Evolutionary conservation across 495 filamentous ascomycete species (phyloP).

Genomic region (Chaetomium fimeti): DNA sequence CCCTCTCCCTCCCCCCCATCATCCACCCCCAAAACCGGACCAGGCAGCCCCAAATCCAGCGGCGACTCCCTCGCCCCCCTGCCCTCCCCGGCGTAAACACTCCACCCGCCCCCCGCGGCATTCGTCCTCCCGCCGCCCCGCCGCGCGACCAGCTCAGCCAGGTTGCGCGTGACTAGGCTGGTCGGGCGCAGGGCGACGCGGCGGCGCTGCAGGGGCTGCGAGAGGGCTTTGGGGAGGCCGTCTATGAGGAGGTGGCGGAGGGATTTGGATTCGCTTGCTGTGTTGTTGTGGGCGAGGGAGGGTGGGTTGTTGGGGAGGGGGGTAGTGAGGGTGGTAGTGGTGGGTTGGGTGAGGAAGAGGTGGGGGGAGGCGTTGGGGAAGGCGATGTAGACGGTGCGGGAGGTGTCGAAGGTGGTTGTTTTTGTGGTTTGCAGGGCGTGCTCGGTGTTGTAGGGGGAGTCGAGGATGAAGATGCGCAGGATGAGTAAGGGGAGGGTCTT

Average conservation of each 20-base stretch:
- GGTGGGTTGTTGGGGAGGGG: constrained; percentile 67
- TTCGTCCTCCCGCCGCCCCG: constrained; percentile 66
- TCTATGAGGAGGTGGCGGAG: constrained; percentile 68
- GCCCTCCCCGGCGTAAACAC: constrained; percentile 57
- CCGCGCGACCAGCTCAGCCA: constrained; percentile 62
- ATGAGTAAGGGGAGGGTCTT: constrained; percentile 63
- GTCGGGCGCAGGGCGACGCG: constrained; percentile 66
- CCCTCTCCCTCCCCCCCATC: constrained; percentile 20
- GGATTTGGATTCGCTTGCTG: constrained; percentile 55
- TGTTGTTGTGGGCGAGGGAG: constrained; percentile 28
- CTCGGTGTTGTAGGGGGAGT: constrained; percentile 65
- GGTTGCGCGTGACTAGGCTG: constrained; percentile 63
- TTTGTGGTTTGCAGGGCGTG: constrained; percentile 42
- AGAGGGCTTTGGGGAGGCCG: constrained; percentile 75
- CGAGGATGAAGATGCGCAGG: constrained; percentile 70
- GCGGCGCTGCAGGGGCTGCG: constrained; percentile 55
- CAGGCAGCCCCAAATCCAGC: constrained; percentile 51
- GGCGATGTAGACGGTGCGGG: constrained; percentile 69
- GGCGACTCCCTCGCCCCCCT: constrained; percentile 54
- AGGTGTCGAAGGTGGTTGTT: constrained; percentile 48
- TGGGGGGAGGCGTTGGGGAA: constrained; percentile 76
- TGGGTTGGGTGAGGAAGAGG: constrained; percentile 63
- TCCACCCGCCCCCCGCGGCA: constrained; percentile 71
- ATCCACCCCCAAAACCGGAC: constrained; percentile 28
- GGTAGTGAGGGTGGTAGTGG: constrained; percentile 27